These are phyloP conservation scores for Cutaneotrichosporon cavernicola DNA, from an alignment of 1,284 basidiomycete genomes.

Conservation along the genomic window DNA sequence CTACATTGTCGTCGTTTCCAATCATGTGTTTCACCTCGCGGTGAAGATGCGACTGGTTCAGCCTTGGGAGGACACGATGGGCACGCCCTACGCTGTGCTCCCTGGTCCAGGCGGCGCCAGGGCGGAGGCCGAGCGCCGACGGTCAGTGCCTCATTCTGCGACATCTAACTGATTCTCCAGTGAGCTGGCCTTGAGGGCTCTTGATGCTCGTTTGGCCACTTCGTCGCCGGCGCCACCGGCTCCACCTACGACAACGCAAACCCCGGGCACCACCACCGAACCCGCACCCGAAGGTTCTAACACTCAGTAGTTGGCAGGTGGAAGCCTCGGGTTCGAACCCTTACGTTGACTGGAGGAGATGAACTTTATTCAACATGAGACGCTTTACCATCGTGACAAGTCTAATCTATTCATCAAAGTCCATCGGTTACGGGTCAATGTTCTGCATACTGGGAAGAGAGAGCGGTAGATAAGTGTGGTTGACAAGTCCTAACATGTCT, in stretches of 20 bases:
- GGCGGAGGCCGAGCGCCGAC: conserved; percentile 87
- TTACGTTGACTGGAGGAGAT: not conserved
- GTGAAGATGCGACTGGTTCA: conserved; percentile 68
- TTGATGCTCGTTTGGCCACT: conserved; percentile 82
- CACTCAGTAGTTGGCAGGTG: not conserved
- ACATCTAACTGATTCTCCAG: conserved; percentile 52
- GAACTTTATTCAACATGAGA: not conserved
- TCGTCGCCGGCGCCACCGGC: conserved; percentile 16
- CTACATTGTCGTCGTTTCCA: conserved; percentile 64
- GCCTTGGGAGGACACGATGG: conserved; percentile 68
- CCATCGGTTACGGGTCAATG: conserved; percentile 7
- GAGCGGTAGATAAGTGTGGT: not conserved
- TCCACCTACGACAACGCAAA: conserved; percentile 11
- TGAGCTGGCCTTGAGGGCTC: conserved; percentile 88
- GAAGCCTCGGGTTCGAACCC: no score
- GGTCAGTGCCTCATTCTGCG: conserved; percentile 57
- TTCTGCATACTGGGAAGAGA: conserved; percentile 19
- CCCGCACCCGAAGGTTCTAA: not conserved
- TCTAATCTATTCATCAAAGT: conserved; percentile 3
- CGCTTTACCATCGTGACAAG: not conserved
- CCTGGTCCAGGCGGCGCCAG: conserved; percentile 79
- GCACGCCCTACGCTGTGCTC: conserved; percentile 62
- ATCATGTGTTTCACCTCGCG: conserved; percentile 65
- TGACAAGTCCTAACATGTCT: conserved; percentile 16
- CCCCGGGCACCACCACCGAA: not conserved